phyloP scores from a whole-genome alignment of 2,329 filamentous ascomycete species.

The Epicoccum nigrum region DNA sequence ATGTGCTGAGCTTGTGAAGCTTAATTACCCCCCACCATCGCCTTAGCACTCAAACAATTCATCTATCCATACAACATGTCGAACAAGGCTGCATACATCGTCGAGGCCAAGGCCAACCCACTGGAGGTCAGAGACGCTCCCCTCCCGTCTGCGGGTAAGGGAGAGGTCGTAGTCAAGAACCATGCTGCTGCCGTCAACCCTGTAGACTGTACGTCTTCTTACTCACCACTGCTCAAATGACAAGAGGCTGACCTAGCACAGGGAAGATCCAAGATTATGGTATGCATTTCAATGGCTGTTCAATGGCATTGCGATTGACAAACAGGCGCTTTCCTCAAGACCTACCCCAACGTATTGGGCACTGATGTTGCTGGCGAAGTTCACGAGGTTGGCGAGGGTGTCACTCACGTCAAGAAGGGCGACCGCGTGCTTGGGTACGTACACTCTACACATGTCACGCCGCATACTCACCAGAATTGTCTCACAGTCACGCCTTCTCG shows the following conservation, averaged over 20 bases:
- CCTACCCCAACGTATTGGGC: slow-evolving; percentile 47
- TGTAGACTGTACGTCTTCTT: slow-evolving; percentile 32
- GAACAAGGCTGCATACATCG: slow-evolving; percentile 44
- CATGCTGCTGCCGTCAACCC: slow-evolving; percentile 44
- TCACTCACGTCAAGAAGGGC: slow-evolving; percentile 53
- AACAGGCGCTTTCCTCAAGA: slow-evolving; percentile 43
- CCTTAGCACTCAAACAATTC: neutral
- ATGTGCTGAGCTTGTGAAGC: neutral
- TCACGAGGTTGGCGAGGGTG: slow-evolving; percentile 53
- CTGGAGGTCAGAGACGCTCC: slow-evolving; percentile 40
- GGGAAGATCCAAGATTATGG: slow-evolving; percentile 45
- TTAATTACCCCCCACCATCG: neutral
- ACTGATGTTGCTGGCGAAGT: slow-evolving; percentile 55
- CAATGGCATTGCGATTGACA: neutral
- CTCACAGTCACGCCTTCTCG: slow-evolving; percentile 32
- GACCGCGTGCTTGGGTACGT: slow-evolving; percentile 52
- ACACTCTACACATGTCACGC: neutral
- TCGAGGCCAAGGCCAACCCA: slow-evolving; percentile 35
- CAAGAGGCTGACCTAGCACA: slow-evolving; percentile 15
- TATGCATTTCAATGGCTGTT: slow-evolving; percentile 1
- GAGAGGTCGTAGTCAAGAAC: slow-evolving; percentile 44
- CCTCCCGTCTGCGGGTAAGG: slow-evolving; percentile 34
- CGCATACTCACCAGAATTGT: neutral
- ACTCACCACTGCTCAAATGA: neutral
- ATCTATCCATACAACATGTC: slow-evolving; percentile 22